Evolutionary conservation across 2,329 filamentous ascomycete genomes (phyloP).

Genomic region (Colletotrichum sp.): DNA sequence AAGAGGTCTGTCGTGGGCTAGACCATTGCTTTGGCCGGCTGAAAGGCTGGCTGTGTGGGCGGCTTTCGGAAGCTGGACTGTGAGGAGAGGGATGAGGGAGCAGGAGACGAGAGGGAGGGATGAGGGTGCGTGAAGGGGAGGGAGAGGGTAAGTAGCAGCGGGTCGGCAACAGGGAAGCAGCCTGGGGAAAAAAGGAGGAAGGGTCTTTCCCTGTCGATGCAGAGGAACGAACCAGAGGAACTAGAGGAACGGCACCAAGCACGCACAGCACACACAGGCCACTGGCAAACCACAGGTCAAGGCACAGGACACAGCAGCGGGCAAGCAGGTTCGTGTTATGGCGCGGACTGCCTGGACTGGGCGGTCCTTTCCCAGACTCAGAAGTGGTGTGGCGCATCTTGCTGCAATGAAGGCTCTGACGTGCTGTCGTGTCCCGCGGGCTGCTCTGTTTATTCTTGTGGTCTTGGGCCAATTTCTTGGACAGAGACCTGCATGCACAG

Average conservation of each 20-base stretch:
- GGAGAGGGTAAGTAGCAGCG: not conserved
- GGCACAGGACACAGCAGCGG: not conserved
- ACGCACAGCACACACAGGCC: not conserved
- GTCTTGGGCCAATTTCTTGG: not conserved
- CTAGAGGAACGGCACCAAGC: not conserved
- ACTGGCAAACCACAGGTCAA: not conserved
- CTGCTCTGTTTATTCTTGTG: constrained; percentile 1
- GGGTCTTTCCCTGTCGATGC: constrained; percentile 4
- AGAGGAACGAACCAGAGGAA: not conserved
- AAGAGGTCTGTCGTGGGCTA: constrained; percentile 1
- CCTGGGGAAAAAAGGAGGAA: constrained; percentile 17
- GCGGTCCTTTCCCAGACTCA: not conserved
- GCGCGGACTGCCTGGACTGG: not conserved
- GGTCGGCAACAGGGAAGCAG: constrained; percentile 11
- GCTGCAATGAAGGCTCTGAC: constrained; percentile 3
- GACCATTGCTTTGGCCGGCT: constrained; percentile 10
- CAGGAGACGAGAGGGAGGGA: constrained; percentile 11
- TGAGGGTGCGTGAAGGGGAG: constrained; percentile 14
- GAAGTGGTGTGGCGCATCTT: not conserved
- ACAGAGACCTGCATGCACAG: constrained; percentile 9
- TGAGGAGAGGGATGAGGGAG: constrained; percentile 14
- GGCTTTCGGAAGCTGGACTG: not conserved
- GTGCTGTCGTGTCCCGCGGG: not conserved
- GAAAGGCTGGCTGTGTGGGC: not conserved
- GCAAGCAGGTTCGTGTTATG: not conserved